Base-by-base conservation (phyloP, 352 stramenopile genomes). In the Blastocystis hominis region DNA sequence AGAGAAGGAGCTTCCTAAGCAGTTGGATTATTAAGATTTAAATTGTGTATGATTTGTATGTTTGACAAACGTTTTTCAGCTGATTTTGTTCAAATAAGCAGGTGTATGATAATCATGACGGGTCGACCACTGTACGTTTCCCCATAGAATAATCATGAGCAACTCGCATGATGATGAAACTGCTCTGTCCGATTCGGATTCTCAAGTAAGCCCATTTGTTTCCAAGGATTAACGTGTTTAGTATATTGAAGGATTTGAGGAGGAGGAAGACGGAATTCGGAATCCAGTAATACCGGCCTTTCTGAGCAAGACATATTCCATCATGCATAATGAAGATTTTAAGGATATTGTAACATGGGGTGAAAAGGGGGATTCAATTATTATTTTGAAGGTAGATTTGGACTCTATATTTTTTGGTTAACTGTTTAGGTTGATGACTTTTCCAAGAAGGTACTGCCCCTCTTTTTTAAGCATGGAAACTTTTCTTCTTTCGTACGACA, bases 381-480 rank as follows among this genome's bases (percentile, higher is more conserved):
- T 96, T n/a, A 87, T 87, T 87, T 40, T 78, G 36, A 87, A 87
- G 63, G 77, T 87, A 77, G 20, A 5, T 59, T 63, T 59, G 68
- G 1, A n/a, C 20, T 61, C n/a, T 0, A 3, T 5, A 36, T 55
- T 56, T n/a, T 9, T 56, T 36, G 53, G 2, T 6, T 47, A 24
- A 89, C 24, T 30, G 24, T 30, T 30, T 92, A 94, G 86, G 92
- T 93, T 2, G 89, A 91, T 34, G 91, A 90, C 44, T 96, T 96
- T 89, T 93, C 93, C 0, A 91, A 94, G 86, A 90, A 92, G 86
- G 92, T 96, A 24, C 94, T 96, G 88, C 93, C 93, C 1, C 89
- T 91, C 38, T 96, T 95, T 91, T 96, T 96, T 89, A 95, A 96
- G 90, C 93, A 96, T 91, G 92, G 91, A 88, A 96, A 95, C 87